Percentiles rank a stretch among this genome's conserved stretches.
phyloP scores from a whole-genome alignment of 73 alveolate species.

The Blepharisma stoltei region DNA sequence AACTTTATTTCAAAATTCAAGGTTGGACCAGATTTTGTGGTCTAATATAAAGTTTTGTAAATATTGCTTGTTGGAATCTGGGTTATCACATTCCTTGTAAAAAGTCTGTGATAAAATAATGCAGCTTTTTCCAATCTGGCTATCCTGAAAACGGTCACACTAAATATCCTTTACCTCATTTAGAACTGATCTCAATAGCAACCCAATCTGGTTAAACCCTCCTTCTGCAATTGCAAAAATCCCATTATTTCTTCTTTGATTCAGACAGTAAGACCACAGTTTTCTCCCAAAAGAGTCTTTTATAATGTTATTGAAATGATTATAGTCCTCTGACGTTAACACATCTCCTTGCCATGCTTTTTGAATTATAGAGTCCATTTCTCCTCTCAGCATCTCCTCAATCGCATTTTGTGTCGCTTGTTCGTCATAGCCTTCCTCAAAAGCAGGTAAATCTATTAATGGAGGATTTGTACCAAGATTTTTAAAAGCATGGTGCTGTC shows the following conservation, averaged over 20 bases:
- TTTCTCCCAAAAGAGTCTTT: constrained; percentile 23
- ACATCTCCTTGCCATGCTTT: constrained; percentile 17
- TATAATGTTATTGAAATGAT: background rate
- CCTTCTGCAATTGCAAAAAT: background rate
- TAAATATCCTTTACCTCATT: background rate
- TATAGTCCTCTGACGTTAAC: background rate
- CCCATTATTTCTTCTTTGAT: constrained; percentile 19
- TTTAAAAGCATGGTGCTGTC: constrained; percentile 1
- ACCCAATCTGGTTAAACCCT: background rate
- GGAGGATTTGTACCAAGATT: background rate
- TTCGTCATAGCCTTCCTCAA: background rate
- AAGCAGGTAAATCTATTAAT: background rate
- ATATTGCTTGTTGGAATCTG: background rate
- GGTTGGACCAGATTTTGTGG: constrained; percentile 5
- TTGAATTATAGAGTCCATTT: background rate
- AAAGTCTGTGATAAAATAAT: constrained; percentile 28
- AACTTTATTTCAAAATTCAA: constrained; percentile 19
- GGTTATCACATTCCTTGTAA: background rate
- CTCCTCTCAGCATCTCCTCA: constrained; percentile 9
- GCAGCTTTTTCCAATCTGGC: constrained; percentile 12
- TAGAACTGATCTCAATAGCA: background rate
- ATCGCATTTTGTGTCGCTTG: background rate
- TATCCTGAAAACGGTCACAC: constrained; percentile 21
- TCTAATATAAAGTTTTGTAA: background rate
- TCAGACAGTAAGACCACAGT: constrained; percentile 16